Evolutionary conservation across 768 basidiomycete species (phyloP).

Genomic region (Mycena filopes): DNA sequence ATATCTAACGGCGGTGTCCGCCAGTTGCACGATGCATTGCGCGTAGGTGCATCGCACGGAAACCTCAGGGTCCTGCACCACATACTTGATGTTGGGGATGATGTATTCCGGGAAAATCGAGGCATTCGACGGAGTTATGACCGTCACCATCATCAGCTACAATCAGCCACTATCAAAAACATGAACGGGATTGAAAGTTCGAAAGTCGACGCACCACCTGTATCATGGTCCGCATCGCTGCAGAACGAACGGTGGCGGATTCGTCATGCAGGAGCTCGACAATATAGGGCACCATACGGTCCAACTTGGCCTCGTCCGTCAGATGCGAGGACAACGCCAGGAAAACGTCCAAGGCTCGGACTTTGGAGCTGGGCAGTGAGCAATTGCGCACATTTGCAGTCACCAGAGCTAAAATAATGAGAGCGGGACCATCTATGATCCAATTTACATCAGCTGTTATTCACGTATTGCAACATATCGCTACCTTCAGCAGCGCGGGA

Average conservation of each 20-base stretch:
- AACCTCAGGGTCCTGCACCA: slow-evolving; percentile 86
- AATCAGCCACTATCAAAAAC: too few species aligned
- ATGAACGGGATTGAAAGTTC: too few species aligned
- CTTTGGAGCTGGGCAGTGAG: slow-evolving; percentile 83
- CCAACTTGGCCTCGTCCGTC: slow-evolving; percentile 95
- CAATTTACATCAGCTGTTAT: background rate
- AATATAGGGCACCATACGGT: slow-evolving; percentile 92
- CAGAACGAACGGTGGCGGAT: slow-evolving; percentile 81
- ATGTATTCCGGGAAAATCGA: slow-evolving; percentile 95
- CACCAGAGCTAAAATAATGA: slow-evolving; percentile 88
- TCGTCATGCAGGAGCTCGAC: slow-evolving; percentile 92
- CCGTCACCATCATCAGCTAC: slow-evolving; percentile 67
- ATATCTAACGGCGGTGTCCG: slow-evolving; percentile 87
- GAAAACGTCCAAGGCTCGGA: slow-evolving; percentile 87
- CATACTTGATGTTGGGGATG: slow-evolving; percentile 86
- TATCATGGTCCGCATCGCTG: slow-evolving; percentile 80
- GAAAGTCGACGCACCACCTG: slow-evolving; percentile 72
- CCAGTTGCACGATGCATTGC: slow-evolving; percentile 85
- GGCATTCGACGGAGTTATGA: slow-evolving; percentile 87
- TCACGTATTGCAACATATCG: background rate
- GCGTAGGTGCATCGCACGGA: slow-evolving; percentile 85
- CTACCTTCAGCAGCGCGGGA: slow-evolving; percentile 72
- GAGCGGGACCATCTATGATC: slow-evolving; percentile 91
- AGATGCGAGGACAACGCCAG: slow-evolving; percentile 83
- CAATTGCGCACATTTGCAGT: slow-evolving; percentile 93